Conservation (phyloP, 441 rosid species). For the Viola pubescens region DNA sequence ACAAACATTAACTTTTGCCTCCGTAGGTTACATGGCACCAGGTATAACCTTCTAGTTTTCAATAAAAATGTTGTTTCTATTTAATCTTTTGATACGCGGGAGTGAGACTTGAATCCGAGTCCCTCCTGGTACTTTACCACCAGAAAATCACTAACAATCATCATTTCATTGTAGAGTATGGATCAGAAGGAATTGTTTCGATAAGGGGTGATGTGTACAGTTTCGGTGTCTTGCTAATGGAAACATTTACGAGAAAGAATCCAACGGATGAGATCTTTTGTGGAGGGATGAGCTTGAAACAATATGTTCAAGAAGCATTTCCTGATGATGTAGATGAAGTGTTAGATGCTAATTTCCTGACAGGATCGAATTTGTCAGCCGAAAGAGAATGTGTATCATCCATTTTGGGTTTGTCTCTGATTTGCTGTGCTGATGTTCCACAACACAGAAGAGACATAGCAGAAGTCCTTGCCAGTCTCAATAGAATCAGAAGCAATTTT, state of each 20-base stretch:
- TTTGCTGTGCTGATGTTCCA: slow-evolving; percentile 1
- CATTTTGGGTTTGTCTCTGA: background rate
- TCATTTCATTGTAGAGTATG: slow-evolving; percentile 1
- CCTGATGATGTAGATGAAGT: background rate
- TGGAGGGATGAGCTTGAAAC: slow-evolving; percentile 5
- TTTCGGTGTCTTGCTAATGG: slow-evolving; percentile 8
- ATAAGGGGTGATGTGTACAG: slow-evolving; percentile 3
- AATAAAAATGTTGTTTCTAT: background rate
- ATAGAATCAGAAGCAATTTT: too few species aligned
- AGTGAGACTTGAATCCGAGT: too few species aligned
- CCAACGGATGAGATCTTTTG: slow-evolving; percentile 7
- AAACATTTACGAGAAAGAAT: slow-evolving; percentile 7
- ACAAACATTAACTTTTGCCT: slow-evolving; percentile 10
- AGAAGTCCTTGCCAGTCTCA: too few species aligned
- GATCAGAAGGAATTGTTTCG: background rate
- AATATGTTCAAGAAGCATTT: slow-evolving; percentile 9
- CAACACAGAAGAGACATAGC: background rate
- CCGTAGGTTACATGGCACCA: slow-evolving; percentile 15
- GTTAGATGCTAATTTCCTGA: slow-evolving; percentile 2
- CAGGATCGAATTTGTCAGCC: background rate
- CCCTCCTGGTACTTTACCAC: too few species aligned
- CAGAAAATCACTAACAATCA: background rate
- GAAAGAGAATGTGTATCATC: background rate
- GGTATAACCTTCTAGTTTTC: slow-evolving; percentile 2
- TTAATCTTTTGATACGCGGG: too few species aligned